Evolutionary conservation across 495 filamentous ascomycete species (phyloP), one percentile per base, ranked within the genome.

Genomic region (Xylaria cubensis): DNA sequence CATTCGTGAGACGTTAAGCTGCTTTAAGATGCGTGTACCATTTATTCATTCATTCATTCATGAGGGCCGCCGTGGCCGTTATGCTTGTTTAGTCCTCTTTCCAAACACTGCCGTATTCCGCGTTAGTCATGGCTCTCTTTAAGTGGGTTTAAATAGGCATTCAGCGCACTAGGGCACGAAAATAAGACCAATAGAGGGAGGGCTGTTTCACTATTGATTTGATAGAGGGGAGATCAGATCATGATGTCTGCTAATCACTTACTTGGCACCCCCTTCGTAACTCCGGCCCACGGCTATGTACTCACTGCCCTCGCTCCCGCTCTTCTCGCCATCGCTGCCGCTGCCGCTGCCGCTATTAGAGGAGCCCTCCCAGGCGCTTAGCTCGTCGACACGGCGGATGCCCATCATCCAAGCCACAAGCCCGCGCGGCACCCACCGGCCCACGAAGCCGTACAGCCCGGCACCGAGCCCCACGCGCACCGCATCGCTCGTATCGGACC

Each of bases 401-500:
- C 94, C 92, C 87, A 97, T 89, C 93, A 98, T 97, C 92, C 93
- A 93, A 21, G 88, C 89, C 29, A 98, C 92, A 39, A 98, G 56
- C 8, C 90, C 88, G 21, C 86, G 84, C 12, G 96, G 96, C n/a
- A 91, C 87, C 90, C 91, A 97, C 19, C 88, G 86, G 3, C 96
- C 97, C 1, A 98, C 90, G 44, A 97, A 82, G n/a, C 91, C 91
- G 80, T 99, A 98, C 0, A 92, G 84, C 59, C 89, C 79, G 15
- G 92, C 93, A 6, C 96, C 97, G 61, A 92, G 85, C 10, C 96
- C 96, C 19, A 97, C 92, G 48, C 92, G 89, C 71, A 92, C 86
- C 2, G 91, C 86, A 10, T 84, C 79, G 63, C 80, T 81, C 66
- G 82, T 82, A 65, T 80, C 78, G 1, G 78, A 83, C 10, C 83